phyloP scores from a whole-genome alignment of 2,329 filamentous ascomycete species.

The Epichloe elymi region DNA sequence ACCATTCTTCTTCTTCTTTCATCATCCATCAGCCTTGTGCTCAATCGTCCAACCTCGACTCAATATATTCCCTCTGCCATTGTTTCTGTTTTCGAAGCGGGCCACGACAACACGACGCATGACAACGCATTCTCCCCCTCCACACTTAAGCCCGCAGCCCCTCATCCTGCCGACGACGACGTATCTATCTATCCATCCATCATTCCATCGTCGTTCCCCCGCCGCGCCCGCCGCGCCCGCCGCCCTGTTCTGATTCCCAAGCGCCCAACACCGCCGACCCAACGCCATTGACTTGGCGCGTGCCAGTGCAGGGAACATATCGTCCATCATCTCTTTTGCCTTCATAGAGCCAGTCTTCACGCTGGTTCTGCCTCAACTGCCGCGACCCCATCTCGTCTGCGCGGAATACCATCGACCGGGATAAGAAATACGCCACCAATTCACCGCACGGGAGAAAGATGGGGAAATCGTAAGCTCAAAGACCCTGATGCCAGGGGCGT shows the following conservation, averaged over 20 bases:
- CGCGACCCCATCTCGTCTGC: not conserved
- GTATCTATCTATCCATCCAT: too few relatives aligned
- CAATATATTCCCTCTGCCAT: not conserved
- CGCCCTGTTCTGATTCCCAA: not conserved
- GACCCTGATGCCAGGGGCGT: not conserved
- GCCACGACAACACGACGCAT: not conserved
- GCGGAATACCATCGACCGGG: not conserved
- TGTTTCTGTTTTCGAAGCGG: not conserved
- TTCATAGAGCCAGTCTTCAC: too few relatives aligned
- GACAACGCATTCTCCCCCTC: not conserved
- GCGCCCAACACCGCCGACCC: not conserved
- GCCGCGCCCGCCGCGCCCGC: not conserved
- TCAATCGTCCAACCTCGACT: not conserved
- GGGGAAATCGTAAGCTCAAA: conserved; percentile 7
- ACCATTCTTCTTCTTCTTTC: not conserved
- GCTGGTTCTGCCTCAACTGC: too few relatives aligned
- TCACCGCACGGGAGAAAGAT: not conserved
- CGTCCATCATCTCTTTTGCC: not conserved
- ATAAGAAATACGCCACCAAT: not conserved
- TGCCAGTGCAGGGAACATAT: too few relatives aligned
- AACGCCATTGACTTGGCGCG: too few relatives aligned
- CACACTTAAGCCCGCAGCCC: not conserved
- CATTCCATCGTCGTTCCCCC: not conserved
- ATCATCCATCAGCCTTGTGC: not conserved
- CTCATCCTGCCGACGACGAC: not conserved